phyloP scores from a whole-genome alignment of 2,329 filamentous ascomycete genomes.

The Aaosphaeria arxii region DNA sequence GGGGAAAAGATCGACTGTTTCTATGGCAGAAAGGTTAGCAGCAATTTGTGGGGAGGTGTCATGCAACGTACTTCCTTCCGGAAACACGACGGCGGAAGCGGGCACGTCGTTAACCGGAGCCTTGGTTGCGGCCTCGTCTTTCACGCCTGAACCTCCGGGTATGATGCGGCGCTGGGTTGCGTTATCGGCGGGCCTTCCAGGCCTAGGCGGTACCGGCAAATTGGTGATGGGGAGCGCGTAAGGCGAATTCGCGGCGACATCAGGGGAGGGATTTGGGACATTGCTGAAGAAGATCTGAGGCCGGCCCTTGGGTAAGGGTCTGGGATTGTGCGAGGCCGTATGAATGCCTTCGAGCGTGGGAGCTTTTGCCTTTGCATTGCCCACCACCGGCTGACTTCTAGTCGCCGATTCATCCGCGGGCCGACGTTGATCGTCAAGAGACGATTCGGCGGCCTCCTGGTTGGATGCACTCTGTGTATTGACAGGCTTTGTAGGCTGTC shows the following conservation, averaged over 20 bases:
- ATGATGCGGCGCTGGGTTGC: conserved; percentile 23
- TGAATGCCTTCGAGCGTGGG: conserved; percentile 14
- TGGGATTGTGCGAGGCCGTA: conserved; percentile 13
- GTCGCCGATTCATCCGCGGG: conserved; percentile 14
- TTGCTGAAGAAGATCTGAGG: conserved; percentile 36
- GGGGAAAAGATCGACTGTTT: conserved; percentile 77
- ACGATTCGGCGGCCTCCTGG: conserved; percentile 33
- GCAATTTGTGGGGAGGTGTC: background rate
- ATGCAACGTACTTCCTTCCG: conserved; percentile 28
- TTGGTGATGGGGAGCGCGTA: conserved; percentile 17
- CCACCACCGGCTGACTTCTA: conserved; percentile 5
- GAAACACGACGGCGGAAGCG: conserved; percentile 37
- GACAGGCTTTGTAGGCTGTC: conserved; percentile 24
- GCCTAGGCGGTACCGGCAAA: conserved; percentile 34
- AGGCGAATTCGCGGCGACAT: conserved; percentile 16
- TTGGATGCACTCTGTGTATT: conserved; percentile 21
- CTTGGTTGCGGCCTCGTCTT: conserved; percentile 19
- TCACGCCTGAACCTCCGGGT: conserved; percentile 31
- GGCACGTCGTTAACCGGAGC: conserved; percentile 33
- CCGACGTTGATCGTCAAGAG: conserved; percentile 26
- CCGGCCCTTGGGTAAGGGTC: conserved; percentile 29
- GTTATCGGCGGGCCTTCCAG: conserved; percentile 23
- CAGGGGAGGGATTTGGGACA: conserved; percentile 11
- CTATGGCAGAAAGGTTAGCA: conserved; percentile 29
- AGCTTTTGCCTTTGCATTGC: conserved; percentile 9